Percentiles rank a stretch among this genome's conserved stretches.
Conservation (phyloP, 2,329 filamentous ascomycete genomes). For the Talaromyces funiculosus region DNA sequence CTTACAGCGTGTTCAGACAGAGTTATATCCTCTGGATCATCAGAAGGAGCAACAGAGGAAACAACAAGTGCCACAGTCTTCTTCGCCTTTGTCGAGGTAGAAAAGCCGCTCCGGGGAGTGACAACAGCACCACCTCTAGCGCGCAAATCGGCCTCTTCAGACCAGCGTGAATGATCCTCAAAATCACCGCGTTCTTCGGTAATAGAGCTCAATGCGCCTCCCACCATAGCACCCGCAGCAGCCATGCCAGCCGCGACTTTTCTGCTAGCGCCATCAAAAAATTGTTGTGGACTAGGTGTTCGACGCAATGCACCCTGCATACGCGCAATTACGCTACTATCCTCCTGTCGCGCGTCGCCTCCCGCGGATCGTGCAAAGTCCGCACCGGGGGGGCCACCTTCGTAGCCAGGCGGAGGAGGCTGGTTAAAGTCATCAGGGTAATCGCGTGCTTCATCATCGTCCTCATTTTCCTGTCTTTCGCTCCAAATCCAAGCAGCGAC, state of each 20-base stretch:
- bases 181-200: conserved; percentile 76
- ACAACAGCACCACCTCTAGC: conserved; percentile 32
- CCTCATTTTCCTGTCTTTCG: conserved; percentile 70
- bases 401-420: conserved; percentile 6
- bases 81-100: conserved; percentile 44
- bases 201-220: conserved; percentile 75
- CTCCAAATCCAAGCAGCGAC: conserved; percentile 92
- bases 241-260: conserved; percentile 75
- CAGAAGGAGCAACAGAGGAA: conserved; percentile 64
- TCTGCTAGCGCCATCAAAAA: conserved; percentile 77
- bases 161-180: conserved; percentile 85
- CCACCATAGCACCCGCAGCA: conserved; percentile 74
- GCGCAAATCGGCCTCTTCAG: conserved; percentile 75
- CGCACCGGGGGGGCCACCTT: conserved; percentile 23
- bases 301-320: conserved; percentile 76
- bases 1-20: conserved; percentile 77
- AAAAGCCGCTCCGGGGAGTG: conserved; percentile 23
- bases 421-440: conserved; percentile 17
- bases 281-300: conserved; percentile 80
- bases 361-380: conserved; percentile 32
- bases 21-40: conserved; percentile 53
- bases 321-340: conserved; percentile 62
- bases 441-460: conserved; percentile 53
- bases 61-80: conserved; percentile 86
- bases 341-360: conserved; percentile 36